Percentiles rank a stretch among this genome's conserved stretches.
phyloP scores from a whole-genome alignment of 2,329 filamentous ascomycete species.

The Neofusicoccum sp. region DNA sequence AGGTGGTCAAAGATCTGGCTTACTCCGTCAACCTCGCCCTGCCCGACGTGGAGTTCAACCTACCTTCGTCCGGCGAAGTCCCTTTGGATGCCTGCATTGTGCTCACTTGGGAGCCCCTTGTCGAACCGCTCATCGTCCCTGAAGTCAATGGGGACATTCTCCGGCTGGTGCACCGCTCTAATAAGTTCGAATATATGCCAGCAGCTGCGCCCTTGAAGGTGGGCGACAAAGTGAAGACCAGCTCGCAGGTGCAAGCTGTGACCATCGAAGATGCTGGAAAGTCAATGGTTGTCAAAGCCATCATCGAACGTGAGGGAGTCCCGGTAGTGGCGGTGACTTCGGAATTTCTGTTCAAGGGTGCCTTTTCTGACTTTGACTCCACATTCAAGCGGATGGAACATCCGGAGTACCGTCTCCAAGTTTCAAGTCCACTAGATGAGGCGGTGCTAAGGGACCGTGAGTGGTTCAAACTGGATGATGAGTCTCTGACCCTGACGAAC shows the following conservation, averaged over 20 bases:
- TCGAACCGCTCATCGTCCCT: conserved; percentile 21
- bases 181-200: conserved; percentile 24
- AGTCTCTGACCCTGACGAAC: background rate
- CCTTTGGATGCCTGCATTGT: conserved; percentile 40
- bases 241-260: conserved; percentile 22
- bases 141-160: conserved; percentile 24
- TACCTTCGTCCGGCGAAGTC: background rate
- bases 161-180: conserved; percentile 27
- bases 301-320: conserved; percentile 24
- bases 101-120: conserved; percentile 39
- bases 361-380: conserved; percentile 22
- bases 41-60: background rate
- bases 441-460: background rate
- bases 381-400: background rate
- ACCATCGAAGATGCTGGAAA: conserved; percentile 24
- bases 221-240: conserved; percentile 22
- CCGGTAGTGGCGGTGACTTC: conserved; percentile 26
- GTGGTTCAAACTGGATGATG: background rate
- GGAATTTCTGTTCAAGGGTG: conserved; percentile 26
- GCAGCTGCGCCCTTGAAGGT: conserved; percentile 20
- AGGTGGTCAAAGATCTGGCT: background rate
- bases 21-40: background rate
- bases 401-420: background rate
- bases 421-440: background rate
- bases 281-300: conserved; percentile 24